phyloP scores from a whole-genome alignment of 2,329 filamentous ascomycete genomes.

The Leptographium radiaticola region DNA sequence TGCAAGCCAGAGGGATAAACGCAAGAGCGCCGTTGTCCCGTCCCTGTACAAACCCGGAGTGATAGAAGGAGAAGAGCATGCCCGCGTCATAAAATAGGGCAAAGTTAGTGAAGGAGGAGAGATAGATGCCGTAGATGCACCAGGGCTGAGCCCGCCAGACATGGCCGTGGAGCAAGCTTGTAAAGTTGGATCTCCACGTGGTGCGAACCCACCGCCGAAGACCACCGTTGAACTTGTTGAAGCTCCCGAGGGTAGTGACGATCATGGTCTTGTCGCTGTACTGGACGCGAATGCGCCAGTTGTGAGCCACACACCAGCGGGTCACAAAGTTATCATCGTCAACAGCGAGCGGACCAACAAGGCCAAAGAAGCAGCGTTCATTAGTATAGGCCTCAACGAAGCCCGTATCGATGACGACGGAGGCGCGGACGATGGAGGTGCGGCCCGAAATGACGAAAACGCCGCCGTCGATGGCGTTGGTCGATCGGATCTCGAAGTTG shows the following conservation, averaged over 20 bases:
- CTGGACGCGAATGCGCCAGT: conserved; percentile 43
- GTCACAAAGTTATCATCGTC: conserved; percentile 54
- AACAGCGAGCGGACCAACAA: conserved; percentile 30
- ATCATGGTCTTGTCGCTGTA: conserved; percentile 32
- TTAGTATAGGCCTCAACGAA: conserved; percentile 32
- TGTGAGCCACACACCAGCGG: conserved; percentile 33
- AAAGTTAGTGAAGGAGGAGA: conserved; percentile 41
- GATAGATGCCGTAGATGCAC: conserved; percentile 42
- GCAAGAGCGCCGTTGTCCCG: no score
- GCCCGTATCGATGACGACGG: conserved; percentile 28
- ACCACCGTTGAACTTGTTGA: conserved; percentile 34
- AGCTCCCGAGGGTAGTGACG: conserved; percentile 36
- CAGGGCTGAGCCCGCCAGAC: conserved; percentile 33
- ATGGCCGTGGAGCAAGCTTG: conserved; percentile 27
- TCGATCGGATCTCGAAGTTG: conserved; percentile 46
- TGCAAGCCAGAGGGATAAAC: conserved; percentile 18
- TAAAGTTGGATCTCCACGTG: conserved; percentile 42
- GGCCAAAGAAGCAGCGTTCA: conserved; percentile 35
- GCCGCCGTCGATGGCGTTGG: conserved; percentile 43
- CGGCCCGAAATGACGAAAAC: conserved; percentile 44
- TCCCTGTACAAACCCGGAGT: conserved; percentile 7
- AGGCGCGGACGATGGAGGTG: conserved; percentile 36
- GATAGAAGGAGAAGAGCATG: conserved; percentile 21
- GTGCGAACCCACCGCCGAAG: conserved; percentile 44
- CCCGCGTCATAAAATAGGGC: conserved; percentile 36